phyloP scores from a whole-genome alignment of 2,329 filamentous ascomycete genomes.

The Aspergillus fructus region DNA sequence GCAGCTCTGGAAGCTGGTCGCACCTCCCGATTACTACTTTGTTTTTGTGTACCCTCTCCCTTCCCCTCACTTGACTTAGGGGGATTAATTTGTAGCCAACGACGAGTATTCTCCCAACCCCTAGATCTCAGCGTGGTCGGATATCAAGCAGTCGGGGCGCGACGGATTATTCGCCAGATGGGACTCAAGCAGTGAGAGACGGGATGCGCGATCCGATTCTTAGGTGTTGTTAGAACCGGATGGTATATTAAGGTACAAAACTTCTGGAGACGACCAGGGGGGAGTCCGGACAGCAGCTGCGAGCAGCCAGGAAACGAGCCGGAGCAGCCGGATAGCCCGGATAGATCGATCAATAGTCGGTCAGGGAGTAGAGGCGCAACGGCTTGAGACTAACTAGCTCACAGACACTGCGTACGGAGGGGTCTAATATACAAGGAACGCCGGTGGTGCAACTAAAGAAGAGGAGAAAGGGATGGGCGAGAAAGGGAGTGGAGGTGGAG shows the following conservation, averaged over 20 bases:
- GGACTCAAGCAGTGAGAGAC: neutral
- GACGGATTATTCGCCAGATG: neutral
- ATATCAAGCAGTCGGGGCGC: neutral
- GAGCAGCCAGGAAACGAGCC: neutral
- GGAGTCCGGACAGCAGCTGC: too few relatives aligned
- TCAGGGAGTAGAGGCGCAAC: neutral
- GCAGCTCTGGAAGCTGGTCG: slow-evolving; percentile 1
- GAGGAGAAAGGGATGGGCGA: slow-evolving; percentile 7
- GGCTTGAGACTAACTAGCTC: neutral
- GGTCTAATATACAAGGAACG: slow-evolving; percentile 2
- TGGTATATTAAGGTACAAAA: too few relatives aligned
- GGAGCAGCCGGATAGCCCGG: neutral
- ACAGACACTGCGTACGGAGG: neutral
- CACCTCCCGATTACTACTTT: neutral
- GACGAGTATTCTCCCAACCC: neutral
- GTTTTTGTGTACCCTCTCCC: neutral
- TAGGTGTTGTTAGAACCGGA: too few relatives aligned
- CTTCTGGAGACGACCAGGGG: too few relatives aligned
- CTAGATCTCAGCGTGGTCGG: neutral
- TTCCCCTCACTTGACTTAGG: neutral
- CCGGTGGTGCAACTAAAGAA: slow-evolving; percentile 2
- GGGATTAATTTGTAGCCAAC: neutral
- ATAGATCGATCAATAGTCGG: neutral
- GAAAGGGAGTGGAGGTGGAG: neutral
- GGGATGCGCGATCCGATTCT: neutral